Percentiles rank a stretch among this genome's conserved stretches.
Evolutionary conservation across 495 filamentous ascomycete genomes (phyloP).

Genomic region (Penicillium steckii): DNA sequence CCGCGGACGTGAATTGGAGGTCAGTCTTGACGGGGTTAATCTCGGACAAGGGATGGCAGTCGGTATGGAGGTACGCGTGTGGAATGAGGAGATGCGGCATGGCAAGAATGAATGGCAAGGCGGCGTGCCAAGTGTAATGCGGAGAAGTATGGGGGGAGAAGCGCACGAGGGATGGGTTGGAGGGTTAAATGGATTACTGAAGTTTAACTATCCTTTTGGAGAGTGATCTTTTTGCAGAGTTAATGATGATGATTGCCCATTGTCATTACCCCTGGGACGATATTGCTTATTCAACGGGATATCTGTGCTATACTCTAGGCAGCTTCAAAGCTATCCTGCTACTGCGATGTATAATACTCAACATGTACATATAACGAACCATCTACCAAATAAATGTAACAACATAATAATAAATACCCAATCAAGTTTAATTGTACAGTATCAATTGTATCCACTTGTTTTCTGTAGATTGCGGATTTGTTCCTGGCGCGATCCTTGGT

Average conservation of each 20-base stretch:
- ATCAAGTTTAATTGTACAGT: too few relatives aligned
- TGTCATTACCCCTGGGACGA: too few relatives aligned
- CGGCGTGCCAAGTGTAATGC: constrained; percentile 59
- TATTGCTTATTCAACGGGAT: too few relatives aligned
- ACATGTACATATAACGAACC: too few relatives aligned
- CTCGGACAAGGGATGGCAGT: constrained; percentile 65
- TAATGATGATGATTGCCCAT: too few relatives aligned
- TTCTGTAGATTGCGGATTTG: constrained; percentile 26
- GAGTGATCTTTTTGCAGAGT: too few relatives aligned
- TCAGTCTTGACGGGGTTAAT: constrained; percentile 84
- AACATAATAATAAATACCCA: too few relatives aligned
- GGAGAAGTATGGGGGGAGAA: constrained; percentile 52
- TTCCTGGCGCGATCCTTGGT: background rate
- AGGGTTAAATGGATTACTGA: constrained; percentile 87
- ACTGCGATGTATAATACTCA: too few relatives aligned
- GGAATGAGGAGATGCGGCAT: constrained; percentile 72
- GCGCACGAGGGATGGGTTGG: constrained; percentile 92
- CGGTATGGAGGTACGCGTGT: constrained; percentile 86
- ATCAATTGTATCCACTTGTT: constrained; percentile 25
- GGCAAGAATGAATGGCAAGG: constrained; percentile 62
- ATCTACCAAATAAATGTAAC: too few relatives aligned
- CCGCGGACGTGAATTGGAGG: constrained; percentile 77
- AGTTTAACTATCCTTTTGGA: constrained; percentile 98
- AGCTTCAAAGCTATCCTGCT: too few relatives aligned
- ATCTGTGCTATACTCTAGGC: too few relatives aligned